Percentiles rank a stretch among this genome's conserved stretches.
Conservation (phyloP, 192 early-diverging fungal species). For the Coemansia interrupta region DNA sequence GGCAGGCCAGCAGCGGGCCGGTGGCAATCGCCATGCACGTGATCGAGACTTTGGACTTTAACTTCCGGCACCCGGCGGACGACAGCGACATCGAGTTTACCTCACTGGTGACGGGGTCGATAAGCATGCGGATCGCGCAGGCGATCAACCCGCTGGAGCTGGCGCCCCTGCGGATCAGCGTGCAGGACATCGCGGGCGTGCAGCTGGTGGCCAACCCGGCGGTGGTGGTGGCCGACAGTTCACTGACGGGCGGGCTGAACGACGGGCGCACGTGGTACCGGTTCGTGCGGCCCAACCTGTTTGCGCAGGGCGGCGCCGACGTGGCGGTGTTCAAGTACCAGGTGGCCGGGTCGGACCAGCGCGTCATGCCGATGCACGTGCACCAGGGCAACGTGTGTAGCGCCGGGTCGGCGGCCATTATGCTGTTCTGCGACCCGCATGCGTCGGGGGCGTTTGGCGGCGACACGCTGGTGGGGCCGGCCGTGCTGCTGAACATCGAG, state of each 20-base stretch:
- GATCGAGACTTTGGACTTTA: constrained; percentile 35
- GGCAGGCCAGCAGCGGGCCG: constrained; percentile 21
- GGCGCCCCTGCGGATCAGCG: constrained; percentile 43
- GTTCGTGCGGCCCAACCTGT: constrained; percentile 49
- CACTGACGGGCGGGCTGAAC: constrained; percentile 21
- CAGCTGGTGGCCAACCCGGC: constrained; percentile 44
- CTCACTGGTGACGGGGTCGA: constrained; percentile 26
- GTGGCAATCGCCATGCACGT: constrained; percentile 30
- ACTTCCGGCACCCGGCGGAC: neutral
- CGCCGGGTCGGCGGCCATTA: constrained; percentile 13
- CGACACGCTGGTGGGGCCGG: constrained; percentile 17
- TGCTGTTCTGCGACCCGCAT: constrained; percentile 39
- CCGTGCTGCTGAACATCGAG: constrained; percentile 28
- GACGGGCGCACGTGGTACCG: constrained; percentile 45
- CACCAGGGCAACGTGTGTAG: neutral
- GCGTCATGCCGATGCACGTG: constrained; percentile 18
- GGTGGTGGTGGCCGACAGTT: constrained; percentile 38
- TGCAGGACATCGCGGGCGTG: constrained; percentile 15
- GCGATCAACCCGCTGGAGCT: constrained; percentile 39
- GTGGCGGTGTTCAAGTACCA: constrained; percentile 48
- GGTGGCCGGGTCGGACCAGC: neutral
- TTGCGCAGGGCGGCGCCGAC: constrained; percentile 26
- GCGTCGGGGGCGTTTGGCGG: constrained; percentile 23
- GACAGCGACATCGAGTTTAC: neutral
- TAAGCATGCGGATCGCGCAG: constrained; percentile 25